Evolutionary conservation across 768 basidiomycete genomes (phyloP).

Genomic region (Cystoderma amianthinum): DNA sequence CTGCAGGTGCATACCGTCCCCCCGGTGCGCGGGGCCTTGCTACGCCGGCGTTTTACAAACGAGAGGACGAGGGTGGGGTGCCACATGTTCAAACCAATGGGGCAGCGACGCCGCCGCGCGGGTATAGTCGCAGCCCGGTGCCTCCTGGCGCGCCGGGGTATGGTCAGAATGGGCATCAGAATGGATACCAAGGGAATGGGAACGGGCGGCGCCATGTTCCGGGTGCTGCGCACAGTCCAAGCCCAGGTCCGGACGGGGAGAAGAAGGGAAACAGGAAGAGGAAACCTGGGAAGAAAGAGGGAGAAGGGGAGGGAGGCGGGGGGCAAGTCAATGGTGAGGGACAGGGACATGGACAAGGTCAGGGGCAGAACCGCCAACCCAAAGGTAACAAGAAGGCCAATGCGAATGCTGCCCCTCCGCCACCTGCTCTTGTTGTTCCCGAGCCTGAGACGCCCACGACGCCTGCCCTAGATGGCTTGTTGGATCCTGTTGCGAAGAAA

Average conservation of each 20-base stretch:
- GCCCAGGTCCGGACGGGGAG: conserved; percentile 34
- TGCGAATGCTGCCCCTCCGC: conserved; percentile 10
- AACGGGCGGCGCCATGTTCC: conserved; percentile 62
- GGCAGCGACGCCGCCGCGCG: conserved; percentile 55
- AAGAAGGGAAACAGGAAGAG: conserved; percentile 47
- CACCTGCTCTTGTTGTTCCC: conserved; percentile 13
- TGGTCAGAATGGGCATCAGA: conserved; percentile 27
- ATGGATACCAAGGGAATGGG: conserved; percentile 25
- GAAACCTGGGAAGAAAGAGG: conserved; percentile 36
- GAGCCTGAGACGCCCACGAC: conserved; percentile 22
- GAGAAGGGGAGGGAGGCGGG: conserved; percentile 28
- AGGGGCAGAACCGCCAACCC: conserved; percentile 10
- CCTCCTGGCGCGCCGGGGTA: conserved; percentile 42
- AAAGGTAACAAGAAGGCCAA: conserved; percentile 12
- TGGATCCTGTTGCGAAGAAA: conserved; percentile 88
- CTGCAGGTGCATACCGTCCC: conserved; percentile 87
- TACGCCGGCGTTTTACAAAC: conserved; percentile 84
- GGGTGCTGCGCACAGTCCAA: conserved; percentile 53
- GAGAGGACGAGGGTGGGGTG: conserved; percentile 86
- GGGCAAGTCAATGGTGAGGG: conserved; percentile 9
- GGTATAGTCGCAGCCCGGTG: conserved; percentile 51
- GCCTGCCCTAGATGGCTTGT: conserved; percentile 45
- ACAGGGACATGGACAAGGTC: conserved; percentile 4
- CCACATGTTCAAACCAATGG: conserved; percentile 41
- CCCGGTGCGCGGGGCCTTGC: conserved; percentile 88